Conservation (phyloP, 306 rosid species). For the Vigna mungo region DNA sequence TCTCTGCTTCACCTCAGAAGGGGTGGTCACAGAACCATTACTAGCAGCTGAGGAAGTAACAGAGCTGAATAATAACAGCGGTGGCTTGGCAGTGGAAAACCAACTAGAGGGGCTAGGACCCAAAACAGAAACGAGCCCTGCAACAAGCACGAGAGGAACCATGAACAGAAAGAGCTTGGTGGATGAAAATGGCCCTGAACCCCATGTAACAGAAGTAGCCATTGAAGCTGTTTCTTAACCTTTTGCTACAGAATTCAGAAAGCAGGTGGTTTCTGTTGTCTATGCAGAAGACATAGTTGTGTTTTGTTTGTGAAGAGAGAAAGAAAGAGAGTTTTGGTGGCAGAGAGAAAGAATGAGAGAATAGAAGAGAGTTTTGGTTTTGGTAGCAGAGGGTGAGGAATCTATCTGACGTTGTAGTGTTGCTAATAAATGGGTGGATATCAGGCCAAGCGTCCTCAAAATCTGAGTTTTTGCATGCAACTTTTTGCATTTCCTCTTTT, state of each 20-base stretch:
- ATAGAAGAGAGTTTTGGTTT: conserved; percentile 41
- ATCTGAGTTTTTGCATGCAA: conserved; percentile 71
- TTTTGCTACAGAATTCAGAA: background rate
- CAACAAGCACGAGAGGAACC: conserved; percentile 60
- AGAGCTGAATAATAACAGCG: conserved; percentile 41
- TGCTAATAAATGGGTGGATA: conserved; percentile 65
- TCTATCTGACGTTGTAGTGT: background rate
- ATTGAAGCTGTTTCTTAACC: conserved; percentile 8
- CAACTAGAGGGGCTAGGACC: conserved; percentile 60
- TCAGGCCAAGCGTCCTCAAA: conserved; percentile 72
- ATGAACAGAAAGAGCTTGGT: conserved; percentile 54
- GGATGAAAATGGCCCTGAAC: conserved; percentile 46
- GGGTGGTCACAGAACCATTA: background rate
- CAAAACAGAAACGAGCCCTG: conserved; percentile 60
- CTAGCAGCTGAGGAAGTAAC: background rate
- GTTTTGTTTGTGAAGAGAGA: background rate
- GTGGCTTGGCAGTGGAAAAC: conserved; percentile 33
- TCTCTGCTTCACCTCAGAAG: conserved; percentile 18
- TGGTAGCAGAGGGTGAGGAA: background rate
- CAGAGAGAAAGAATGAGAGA: background rate
- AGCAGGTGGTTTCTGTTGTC: conserved; percentile 13
- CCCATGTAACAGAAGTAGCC: conserved; percentile 32
- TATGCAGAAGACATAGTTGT: conserved; percentile 24
- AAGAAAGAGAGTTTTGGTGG: background rate
- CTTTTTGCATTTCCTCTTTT: conserved; percentile 54